Evolutionary conservation across 2,329 filamentous ascomycete species (phyloP).

Genomic region (Xylariales sp.): DNA sequence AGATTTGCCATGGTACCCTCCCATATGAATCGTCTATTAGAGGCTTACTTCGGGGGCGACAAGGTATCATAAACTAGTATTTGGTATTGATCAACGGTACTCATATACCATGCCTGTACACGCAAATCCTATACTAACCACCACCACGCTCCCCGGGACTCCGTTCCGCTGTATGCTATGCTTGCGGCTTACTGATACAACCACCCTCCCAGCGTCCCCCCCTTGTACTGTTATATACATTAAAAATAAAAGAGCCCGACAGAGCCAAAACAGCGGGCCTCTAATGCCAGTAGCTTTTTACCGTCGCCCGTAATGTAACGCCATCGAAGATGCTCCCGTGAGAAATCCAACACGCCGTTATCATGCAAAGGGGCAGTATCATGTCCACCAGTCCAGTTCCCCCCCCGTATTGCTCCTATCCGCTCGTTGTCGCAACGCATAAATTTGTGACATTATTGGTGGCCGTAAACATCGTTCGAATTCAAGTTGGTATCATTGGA

Average conservation of each 20-base stretch:
- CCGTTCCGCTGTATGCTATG: slow-evolving; percentile 5
- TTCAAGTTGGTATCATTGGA: slow-evolving; percentile 47
- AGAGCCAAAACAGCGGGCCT: slow-evolving; percentile 18
- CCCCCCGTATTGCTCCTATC: slow-evolving; percentile 17
- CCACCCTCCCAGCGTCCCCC: neutral
- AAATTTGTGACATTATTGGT: slow-evolving; percentile 24
- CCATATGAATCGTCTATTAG: too few species aligned
- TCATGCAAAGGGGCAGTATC: slow-evolving; percentile 29
- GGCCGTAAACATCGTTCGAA: slow-evolving; percentile 46
- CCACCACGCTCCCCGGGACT: neutral
- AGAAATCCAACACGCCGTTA: slow-evolving; percentile 33
- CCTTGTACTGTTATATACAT: slow-evolving; percentile 32
- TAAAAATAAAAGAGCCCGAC: slow-evolving; percentile 33
- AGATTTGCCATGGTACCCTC: neutral
- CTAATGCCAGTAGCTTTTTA: slow-evolving; percentile 31
- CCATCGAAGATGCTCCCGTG: slow-evolving; percentile 35
- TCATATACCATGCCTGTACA: neutral
- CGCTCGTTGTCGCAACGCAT: slow-evolving; percentile 16
- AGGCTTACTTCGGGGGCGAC: neutral
- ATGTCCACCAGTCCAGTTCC: slow-evolving; percentile 25
- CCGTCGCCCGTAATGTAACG: slow-evolving; percentile 26
- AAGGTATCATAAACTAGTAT: neutral
- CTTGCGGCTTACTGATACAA: slow-evolving; percentile 29
- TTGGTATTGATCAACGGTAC: neutral
- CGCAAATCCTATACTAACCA: too few species aligned